Evolutionary conservation across 345 rosid species (phyloP).

Genomic region (Clausena lansium): DNA sequence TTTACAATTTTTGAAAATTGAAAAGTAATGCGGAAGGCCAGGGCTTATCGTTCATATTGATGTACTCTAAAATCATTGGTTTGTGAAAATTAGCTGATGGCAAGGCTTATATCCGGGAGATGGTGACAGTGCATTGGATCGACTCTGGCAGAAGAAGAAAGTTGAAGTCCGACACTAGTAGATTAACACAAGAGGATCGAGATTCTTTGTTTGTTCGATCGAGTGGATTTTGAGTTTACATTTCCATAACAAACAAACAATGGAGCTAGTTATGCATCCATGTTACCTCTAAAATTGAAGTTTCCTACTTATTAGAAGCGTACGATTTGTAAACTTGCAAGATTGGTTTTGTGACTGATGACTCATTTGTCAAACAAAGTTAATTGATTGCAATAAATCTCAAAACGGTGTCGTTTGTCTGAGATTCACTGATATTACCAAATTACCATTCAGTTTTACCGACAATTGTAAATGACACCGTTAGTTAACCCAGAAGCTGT

Average conservation of each 20-base stretch:
- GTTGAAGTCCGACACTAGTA: conserved; percentile 6
- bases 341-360: too few species aligned
- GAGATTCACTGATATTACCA: too few species aligned
- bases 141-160: conserved; percentile 37
- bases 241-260: not conserved
- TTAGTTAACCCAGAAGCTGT: too few species aligned
- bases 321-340: too few species aligned
- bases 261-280: not conserved
- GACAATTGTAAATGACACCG: too few species aligned
- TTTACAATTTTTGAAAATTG: not conserved
- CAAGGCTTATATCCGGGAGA: conserved; percentile 6
- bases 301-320: too few species aligned
- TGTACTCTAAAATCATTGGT: not conserved
- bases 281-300: not conserved
- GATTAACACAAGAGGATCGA: not conserved
- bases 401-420: too few species aligned
- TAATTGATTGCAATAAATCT: too few species aligned
- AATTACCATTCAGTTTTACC: too few species aligned
- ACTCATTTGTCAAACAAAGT: too few species aligned
- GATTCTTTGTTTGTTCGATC: not conserved
- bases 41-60: not conserved
- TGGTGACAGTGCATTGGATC: conserved; percentile 34
- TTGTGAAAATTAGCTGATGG: too few species aligned
- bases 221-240: not conserved
- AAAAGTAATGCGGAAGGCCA: not conserved